Base-by-base conservation (phyloP, 352 stramenopile genomes). In the Phytophthora quininea region DNA sequence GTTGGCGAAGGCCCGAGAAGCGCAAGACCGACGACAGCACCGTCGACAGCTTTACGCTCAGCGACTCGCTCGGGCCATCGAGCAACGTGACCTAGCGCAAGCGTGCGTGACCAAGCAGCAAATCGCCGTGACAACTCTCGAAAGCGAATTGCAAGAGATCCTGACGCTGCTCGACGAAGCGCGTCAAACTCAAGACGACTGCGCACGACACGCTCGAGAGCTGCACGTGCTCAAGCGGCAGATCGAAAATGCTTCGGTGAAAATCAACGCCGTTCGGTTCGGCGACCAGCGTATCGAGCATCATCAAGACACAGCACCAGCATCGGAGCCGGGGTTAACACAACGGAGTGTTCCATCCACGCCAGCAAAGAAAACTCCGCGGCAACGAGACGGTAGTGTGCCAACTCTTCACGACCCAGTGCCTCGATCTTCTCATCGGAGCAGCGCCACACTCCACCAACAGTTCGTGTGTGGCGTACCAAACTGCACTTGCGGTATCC, bases 401-500 rank as follows among this genome's bases (percentile, higher is more conserved):
- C 15, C 3, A 49, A 27, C 6, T 27, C 32, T 52, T 12, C 10
- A 40, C 35, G 58, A 68, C 19, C 19, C 19, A 24, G 19, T 24
- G 19, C 19, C 19, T 24, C 19, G 47, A 27, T 54, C 15, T 46
- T 38, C 29, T 51, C 27, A 57, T 31, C 49, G 30, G 19, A 24
- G 19, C 14, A 55, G 30, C n/a, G 30, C 57, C 31, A 50, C 15
- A 8, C 55, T 49, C n/a, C 31, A 27, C 2, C 38, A 71, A 53
- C 46, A 71, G 14, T 74, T 64, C 45, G 80, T 91, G 7, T 91
- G 82, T 59, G 80, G 85, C 63, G 72, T 84, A 3, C 66, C 76
- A 14, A 80, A 76, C 2, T 91, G 80, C 46, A 56, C 29, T 10
- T 91, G 82, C 24, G 82, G 78, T 3, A 86, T 91, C 42, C 80